Evolutionary conservation across 2,329 filamentous ascomycete species (phyloP), one percentile per base, ranked within the genome.

Genomic region (Fusarium ambrosium): DNA sequence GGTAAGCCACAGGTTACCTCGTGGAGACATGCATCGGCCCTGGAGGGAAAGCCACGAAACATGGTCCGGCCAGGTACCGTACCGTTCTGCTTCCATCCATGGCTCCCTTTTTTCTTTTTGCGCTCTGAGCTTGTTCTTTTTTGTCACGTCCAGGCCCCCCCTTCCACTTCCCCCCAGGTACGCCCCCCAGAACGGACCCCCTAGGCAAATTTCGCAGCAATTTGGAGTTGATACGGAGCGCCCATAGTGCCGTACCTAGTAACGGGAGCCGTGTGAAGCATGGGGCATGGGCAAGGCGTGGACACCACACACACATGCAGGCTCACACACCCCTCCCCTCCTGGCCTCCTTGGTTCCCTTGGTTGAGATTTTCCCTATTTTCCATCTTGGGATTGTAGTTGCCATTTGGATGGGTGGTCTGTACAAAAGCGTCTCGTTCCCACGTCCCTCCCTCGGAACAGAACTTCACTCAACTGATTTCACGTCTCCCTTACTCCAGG

Each of bases 341-440:
- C 64, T 69, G 61, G 56, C 70, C 55, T 60, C 53, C 70, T 59
- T 73, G 51, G 48, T 53, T 59, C 62, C 51, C 55, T 60, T 68
- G 60, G n/a, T 39, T 66, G 60, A 72, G 55, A 70, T 64, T 72
- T 74, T 69, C 64, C 62, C 48, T 64, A 65, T 56, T 70, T 69
- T 66, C 66, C 64, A 64, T 63, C 62, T 69, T 63, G 43, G 66
- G 60, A 20, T 67, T 41, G n/a, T 27, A 56, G 62, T 51, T 51
- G 64, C 73, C 27, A 37, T 45, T 39, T 45, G 39, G 18, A 29
- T 53, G 45, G 27, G 69, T 64, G 61, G 43, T 66, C 64, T 70
- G 64, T 78, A 78, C 76, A 78, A 78, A 78, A 78, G 74, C 72
- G 70, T 72, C 72, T 72, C 53, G 62, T 68, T 78, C 74, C 74